Conservation (phyloP, 331 rosid species). For the Erythrophleum ivorense region DNA sequence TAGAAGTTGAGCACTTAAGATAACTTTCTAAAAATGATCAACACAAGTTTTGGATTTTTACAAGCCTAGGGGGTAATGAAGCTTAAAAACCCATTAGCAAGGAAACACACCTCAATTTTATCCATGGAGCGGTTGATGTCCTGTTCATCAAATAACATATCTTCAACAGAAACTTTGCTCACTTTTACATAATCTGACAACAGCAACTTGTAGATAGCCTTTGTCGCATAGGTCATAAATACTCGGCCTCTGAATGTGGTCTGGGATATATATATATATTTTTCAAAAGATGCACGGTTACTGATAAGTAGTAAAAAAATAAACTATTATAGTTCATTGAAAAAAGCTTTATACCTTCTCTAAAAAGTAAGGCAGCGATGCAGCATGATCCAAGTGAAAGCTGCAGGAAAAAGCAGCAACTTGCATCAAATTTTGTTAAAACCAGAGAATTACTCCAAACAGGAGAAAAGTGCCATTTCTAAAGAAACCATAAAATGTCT, state of each 20-base stretch:
- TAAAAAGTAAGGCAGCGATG: slow-evolving; percentile 88
- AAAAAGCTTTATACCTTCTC: slow-evolving; percentile 61
- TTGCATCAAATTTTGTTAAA: neutral
- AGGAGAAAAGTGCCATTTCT: neutral
- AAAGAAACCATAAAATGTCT: neutral
- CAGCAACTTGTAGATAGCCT: slow-evolving; percentile 91
- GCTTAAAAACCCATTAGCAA: neutral
- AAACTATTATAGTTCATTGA: slow-evolving; percentile 1
- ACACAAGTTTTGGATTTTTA: neutral
- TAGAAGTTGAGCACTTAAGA: neutral
- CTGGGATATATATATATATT: slow-evolving; percentile 32
- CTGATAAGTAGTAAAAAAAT: neutral
- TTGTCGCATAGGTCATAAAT: slow-evolving; percentile 97
- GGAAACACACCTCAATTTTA: slow-evolving; percentile 55
- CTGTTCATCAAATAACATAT: slow-evolving; percentile 86
- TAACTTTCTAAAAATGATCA: neutral
- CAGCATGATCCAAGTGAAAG: slow-evolving; percentile 95
- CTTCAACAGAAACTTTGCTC: slow-evolving; percentile 93
- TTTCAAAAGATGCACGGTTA: slow-evolving; percentile 19
- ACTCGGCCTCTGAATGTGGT: slow-evolving; percentile 94
- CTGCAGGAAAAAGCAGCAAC: slow-evolving; percentile 42
- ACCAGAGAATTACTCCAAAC: neutral
- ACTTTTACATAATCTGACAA: slow-evolving; percentile 88
- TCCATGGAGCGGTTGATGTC: slow-evolving; percentile 98
- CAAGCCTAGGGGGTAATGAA: neutral